These are phyloP conservation scores for Lathyrus oleraceus DNA, from an alignment of 306 rosid genomes.

Conservation along the genomic window DNA sequence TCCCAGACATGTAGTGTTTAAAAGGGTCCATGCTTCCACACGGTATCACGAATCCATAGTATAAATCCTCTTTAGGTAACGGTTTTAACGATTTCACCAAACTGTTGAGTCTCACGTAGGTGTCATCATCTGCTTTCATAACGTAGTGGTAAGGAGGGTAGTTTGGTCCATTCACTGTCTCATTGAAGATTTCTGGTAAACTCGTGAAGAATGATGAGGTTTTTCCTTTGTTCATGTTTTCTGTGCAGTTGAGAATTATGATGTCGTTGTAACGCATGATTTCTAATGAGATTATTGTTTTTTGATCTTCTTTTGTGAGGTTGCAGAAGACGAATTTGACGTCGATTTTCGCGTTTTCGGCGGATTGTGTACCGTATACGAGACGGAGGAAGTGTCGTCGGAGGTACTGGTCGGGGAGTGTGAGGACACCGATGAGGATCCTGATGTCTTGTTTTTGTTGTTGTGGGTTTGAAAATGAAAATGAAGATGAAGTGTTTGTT, in stretches of 20 bases:
- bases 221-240: constrained; percentile 94
- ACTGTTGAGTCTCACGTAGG: constrained; percentile 61
- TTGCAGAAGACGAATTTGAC: constrained; percentile 90
- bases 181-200: constrained; percentile 64
- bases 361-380: constrained; percentile 72
- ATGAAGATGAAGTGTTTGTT: constrained; percentile 13
- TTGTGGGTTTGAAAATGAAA: background rate
- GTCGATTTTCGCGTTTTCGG: constrained; percentile 57
- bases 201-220: constrained; percentile 78
- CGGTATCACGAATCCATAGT: constrained; percentile 90
- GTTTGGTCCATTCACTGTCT: constrained; percentile 25
- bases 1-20: constrained; percentile 88
- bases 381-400: constrained; percentile 92
- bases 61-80: constrained; percentile 72
- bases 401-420: constrained; percentile 90
- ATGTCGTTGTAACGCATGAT: constrained; percentile 85
- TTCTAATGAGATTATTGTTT: constrained; percentile 61
- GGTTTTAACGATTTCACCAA: constrained; percentile 64
- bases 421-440: constrained; percentile 75
- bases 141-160: constrained; percentile 86
- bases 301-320: constrained; percentile 89
- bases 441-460: constrained; percentile 45
- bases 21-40: constrained; percentile 95
- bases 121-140: constrained; percentile 89
- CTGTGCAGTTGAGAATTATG: constrained; percentile 81